These are phyloP conservation scores for Fomitopsis pulvina DNA, from an alignment of 768 basidiomycete genomes.

Conservation along the genomic window DNA sequence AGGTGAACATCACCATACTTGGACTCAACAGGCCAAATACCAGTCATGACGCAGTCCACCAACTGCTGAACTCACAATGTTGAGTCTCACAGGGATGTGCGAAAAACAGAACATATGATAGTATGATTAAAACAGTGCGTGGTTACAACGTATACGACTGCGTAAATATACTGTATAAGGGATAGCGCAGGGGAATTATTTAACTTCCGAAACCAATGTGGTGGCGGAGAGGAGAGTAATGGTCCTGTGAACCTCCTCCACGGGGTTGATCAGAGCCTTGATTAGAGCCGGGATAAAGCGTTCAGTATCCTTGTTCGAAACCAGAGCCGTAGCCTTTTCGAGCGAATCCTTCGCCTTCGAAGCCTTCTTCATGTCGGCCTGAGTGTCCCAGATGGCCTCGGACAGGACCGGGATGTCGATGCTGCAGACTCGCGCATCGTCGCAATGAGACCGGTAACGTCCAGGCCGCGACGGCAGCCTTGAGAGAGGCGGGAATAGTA, in stretches of 20 bases:
- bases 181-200: slow-evolving; percentile 94
- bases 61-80: too few relatives aligned
- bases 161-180: too few relatives aligned
- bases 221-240: slow-evolving; percentile 94
- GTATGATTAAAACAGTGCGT: too few relatives aligned
- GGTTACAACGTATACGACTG: too few relatives aligned
- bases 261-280: slow-evolving; percentile 96
- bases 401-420: slow-evolving; percentile 80
- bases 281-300: slow-evolving; percentile 96
- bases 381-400: slow-evolving; percentile 98
- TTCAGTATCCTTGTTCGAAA: slow-evolving; percentile 98
- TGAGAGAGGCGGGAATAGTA: slow-evolving; percentile 65
- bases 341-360: slow-evolving; percentile 92
- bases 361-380: slow-evolving; percentile 98
- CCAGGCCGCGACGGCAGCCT: slow-evolving; percentile 55
- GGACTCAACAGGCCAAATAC: too few relatives aligned
- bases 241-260: slow-evolving; percentile 96
- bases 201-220: slow-evolving; percentile 99
- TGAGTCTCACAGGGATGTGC: too few relatives aligned
- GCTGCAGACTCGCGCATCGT: slow-evolving; percentile 68
- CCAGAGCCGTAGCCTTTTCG: slow-evolving; percentile 87
- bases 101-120: too few relatives aligned
- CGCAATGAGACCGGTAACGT: slow-evolving; percentile 73
- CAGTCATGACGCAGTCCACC: too few relatives aligned
- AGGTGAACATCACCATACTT: too few relatives aligned